phyloP scores from a whole-genome alignment of 1,284 basidiomycete species.

The Ceratobasidium sp. region DNA sequence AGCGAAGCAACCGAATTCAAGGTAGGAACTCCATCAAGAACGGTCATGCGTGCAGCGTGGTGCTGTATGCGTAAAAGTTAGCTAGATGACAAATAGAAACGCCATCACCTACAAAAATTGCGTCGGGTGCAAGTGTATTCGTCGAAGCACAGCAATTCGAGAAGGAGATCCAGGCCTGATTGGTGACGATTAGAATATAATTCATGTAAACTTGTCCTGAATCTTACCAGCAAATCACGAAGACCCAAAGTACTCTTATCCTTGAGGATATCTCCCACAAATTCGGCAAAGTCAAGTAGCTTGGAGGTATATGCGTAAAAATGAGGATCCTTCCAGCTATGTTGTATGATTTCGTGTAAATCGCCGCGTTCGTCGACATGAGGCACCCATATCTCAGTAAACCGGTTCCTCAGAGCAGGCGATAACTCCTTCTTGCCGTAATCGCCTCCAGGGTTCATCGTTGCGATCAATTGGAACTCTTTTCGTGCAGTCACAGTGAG shows the following conservation, averaged over 20 bases:
- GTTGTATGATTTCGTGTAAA: slow-evolving; percentile 78
- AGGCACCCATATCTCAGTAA: slow-evolving; percentile 99
- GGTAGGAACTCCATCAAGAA: slow-evolving; percentile 83
- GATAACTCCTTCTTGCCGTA: slow-evolving; percentile 99
- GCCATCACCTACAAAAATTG: slow-evolving; percentile 73
- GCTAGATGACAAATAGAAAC: slow-evolving; percentile 26
- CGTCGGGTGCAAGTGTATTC: slow-evolving; percentile 54
- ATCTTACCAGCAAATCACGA: slow-evolving; percentile 85
- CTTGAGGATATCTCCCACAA: slow-evolving; percentile 73
- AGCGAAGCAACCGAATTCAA: slow-evolving; percentile 56
- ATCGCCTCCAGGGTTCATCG: slow-evolving; percentile 99
- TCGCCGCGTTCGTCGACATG: slow-evolving; percentile 79
- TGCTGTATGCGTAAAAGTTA: slow-evolving; percentile 57
- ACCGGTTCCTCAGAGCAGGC: slow-evolving; percentile 94
- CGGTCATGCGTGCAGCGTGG: slow-evolving; percentile 86
- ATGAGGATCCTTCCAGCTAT: slow-evolving; percentile 69
- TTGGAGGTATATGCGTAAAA: slow-evolving; percentile 66
- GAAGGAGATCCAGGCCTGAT: slow-evolving; percentile 90
- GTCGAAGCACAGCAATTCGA: slow-evolving; percentile 60
- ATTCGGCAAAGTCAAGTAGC: slow-evolving; percentile 83
- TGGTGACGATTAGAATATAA: background rate
- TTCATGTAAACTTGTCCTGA: slow-evolving; percentile 7
- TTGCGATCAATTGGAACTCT: slow-evolving; percentile 90
- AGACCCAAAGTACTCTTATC: slow-evolving; percentile 77
- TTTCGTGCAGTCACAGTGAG: slow-evolving; percentile 69